These are phyloP conservation scores for Leptodermis oblonga DNA, from an alignment of 257 asterid genomes.

Conservation along the genomic window DNA sequence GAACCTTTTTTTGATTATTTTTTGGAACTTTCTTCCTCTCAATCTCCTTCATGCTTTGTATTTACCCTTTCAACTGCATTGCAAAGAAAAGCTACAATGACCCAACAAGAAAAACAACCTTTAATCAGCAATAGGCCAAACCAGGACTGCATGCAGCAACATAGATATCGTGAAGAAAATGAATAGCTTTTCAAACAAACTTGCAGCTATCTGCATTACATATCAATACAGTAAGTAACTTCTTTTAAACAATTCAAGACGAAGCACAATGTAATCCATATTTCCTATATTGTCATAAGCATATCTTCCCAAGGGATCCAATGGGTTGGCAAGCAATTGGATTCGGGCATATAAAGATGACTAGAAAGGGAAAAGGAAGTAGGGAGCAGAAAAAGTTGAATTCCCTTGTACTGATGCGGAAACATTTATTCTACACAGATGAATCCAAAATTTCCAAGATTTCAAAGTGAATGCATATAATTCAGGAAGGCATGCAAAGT, in stretches of 20 bases:
- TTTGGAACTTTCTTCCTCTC: conserved; percentile 55
- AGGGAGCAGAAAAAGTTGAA: background rate
- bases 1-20: conserved; percentile 40
- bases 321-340: background rate
- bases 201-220: background rate
- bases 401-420: background rate
- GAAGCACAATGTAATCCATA: background rate
- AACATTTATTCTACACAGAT: background rate
- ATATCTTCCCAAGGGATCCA: background rate
- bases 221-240: background rate
- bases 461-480: background rate
- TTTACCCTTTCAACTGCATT: conserved; percentile 31
- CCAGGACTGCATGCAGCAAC: background rate
- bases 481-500: too few species aligned
- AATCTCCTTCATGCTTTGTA: conserved; percentile 62
- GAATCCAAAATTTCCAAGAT: background rate
- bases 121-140: conserved; percentile 2
- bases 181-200: background rate
- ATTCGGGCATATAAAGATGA: too few species aligned
- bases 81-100: background rate
- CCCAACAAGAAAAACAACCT: background rate
- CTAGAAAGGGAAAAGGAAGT: background rate
- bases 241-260: background rate
- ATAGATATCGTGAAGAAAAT: background rate
- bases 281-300: background rate